These are phyloP conservation scores for Dissophora globulifera DNA, from an alignment of 192 early-diverging fungal genomes.

Conservation along the genomic window DNA sequence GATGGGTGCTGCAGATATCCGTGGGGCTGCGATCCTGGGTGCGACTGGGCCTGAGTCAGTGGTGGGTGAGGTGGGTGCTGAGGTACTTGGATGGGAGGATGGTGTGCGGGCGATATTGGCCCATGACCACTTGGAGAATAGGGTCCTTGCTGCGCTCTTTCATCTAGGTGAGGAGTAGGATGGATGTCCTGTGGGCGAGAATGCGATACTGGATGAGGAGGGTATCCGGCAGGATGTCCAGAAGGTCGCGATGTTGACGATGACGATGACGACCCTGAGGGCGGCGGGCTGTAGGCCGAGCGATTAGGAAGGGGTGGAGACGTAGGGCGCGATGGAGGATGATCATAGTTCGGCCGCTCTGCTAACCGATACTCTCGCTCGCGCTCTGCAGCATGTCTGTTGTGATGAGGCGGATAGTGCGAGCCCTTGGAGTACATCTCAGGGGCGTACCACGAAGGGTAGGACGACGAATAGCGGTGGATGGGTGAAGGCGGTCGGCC, in stretches of 20 bases:
- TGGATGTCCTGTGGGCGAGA: neutral
- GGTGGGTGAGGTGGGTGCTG: too few relatives aligned
- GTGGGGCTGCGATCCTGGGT: constrained; percentile 12
- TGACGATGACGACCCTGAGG: neutral
- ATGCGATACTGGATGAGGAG: neutral
- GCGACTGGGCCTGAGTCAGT: too few relatives aligned
- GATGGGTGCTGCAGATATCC: constrained; percentile 5
- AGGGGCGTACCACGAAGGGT: constrained; percentile 50
- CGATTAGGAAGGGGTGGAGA: neutral
- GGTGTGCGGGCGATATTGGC: neutral
- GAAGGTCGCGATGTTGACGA: neutral
- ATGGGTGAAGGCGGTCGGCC: neutral
- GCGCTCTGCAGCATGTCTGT: constrained; percentile 1
- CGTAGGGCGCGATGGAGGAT: constrained; percentile 1
- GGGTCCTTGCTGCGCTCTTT: neutral
- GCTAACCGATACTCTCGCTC: constrained; percentile 2
- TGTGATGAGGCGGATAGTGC: constrained; percentile 5
- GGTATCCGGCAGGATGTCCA: too few relatives aligned
- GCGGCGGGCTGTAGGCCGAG: constrained; percentile 5
- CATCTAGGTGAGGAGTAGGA: neutral
- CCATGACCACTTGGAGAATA: constrained; percentile 7
- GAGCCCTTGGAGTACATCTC: constrained; percentile 25
- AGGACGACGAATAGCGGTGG: constrained; percentile 17
- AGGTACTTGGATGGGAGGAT: too few relatives aligned
- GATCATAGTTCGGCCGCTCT: neutral